phyloP scores from a whole-genome alignment of 73 alveolate genomes.

The Uronychia binucleata region DNA sequence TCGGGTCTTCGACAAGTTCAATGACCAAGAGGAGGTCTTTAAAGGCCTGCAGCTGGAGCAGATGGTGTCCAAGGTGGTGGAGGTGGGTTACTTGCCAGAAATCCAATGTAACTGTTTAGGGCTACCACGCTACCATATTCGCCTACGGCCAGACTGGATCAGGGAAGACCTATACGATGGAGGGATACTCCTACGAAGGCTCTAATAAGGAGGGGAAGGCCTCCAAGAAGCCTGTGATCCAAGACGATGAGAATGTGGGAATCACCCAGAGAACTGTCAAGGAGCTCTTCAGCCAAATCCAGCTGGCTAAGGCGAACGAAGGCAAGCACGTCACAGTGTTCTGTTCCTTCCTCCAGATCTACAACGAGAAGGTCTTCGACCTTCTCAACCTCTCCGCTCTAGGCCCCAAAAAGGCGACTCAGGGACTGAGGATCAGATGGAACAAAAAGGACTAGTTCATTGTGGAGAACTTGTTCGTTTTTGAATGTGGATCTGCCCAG shows the following conservation, averaged over 20 bases:
- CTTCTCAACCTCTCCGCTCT: constrained; percentile 37
- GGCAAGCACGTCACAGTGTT: background rate
- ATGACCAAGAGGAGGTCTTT: too few species aligned
- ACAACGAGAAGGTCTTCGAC: constrained; percentile 82
- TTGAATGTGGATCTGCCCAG: constrained; percentile 61
- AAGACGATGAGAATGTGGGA: constrained; percentile 5
- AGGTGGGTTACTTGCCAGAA: too few species aligned
- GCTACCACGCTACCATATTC: too few species aligned
- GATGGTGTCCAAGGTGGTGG: too few species aligned
- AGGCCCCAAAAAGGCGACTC: constrained; percentile 7
- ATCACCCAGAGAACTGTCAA: background rate
- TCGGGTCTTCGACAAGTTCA: too few species aligned
- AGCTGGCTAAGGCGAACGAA: background rate
- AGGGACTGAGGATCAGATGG: constrained; percentile 72
- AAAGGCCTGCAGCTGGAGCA: too few species aligned
- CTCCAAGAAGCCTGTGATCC: constrained; percentile 15
- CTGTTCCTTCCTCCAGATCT: constrained; percentile 60
- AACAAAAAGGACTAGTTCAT: constrained; percentile 62
- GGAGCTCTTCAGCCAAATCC: background rate
- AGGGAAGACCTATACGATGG: constrained; percentile 13
- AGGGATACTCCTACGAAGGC: background rate
- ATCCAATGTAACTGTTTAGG: too few species aligned
- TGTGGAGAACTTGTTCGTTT: constrained; percentile 70
- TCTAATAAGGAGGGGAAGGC: background rate
- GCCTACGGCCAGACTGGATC: too few species aligned